These are phyloP conservation scores for Colletotrichum somersetense DNA, from an alignment of 2,329 filamentous ascomycete genomes.

Conservation along the genomic window DNA sequence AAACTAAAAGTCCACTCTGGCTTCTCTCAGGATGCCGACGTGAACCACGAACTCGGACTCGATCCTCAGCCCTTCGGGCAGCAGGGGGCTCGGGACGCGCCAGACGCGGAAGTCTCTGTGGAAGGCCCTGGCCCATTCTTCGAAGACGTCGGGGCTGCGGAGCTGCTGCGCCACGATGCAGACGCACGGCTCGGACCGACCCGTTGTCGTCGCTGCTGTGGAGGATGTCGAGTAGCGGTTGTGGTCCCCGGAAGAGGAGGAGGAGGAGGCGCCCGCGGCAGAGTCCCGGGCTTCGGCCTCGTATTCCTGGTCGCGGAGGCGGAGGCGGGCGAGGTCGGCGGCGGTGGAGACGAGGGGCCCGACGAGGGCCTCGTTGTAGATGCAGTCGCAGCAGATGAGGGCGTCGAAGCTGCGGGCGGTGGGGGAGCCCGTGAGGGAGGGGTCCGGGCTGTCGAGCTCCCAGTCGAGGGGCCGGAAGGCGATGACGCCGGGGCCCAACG, in stretches of 20 bases:
- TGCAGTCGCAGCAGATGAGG: slow-evolving; percentile 89
- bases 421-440: slow-evolving; percentile 53
- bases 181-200: slow-evolving; percentile 65
- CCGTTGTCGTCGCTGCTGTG: slow-evolving; percentile 37
- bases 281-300: slow-evolving; percentile 23
- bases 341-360: slow-evolving; percentile 86
- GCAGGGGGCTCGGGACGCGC: slow-evolving; percentile 75
- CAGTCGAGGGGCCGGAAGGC: slow-evolving; percentile 80
- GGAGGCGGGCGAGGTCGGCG: slow-evolving; percentile 76
- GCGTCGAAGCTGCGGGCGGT: slow-evolving; percentile 70
- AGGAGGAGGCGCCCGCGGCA: neutral
- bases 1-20: neutral
- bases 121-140: slow-evolving; percentile 82
- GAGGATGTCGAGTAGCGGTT: neutral
- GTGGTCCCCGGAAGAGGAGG: neutral
- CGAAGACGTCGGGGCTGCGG: slow-evolving; percentile 86
- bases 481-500: slow-evolving; percentile 55
- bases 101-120: slow-evolving; percentile 77
- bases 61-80: slow-evolving; percentile 70
- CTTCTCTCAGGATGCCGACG: slow-evolving; percentile 71
- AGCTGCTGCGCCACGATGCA: slow-evolving; percentile 92
- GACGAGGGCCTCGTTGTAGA: slow-evolving; percentile 93
- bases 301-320: slow-evolving; percentile 47
- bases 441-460: slow-evolving; percentile 74
- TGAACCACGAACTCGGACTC: slow-evolving; percentile 86